phyloP scores from a whole-genome alignment of 768 basidiomycete genomes.

The Amanita inopinata region DNA sequence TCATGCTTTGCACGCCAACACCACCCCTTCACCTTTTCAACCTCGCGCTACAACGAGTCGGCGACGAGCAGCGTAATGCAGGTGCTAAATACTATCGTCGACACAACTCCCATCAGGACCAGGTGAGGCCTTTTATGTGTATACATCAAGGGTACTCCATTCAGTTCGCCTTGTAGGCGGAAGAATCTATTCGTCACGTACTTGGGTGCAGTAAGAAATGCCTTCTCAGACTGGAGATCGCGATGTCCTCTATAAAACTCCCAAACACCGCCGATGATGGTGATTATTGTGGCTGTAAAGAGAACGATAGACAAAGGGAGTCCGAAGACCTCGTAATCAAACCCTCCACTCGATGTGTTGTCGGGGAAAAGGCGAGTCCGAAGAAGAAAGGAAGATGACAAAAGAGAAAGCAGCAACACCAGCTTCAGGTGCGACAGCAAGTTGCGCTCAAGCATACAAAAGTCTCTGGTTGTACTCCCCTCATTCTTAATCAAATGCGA shows the following conservation, averaged over 20 bases:
- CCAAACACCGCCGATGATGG: slow-evolving; percentile 50
- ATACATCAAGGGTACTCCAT: slow-evolving; percentile 7
- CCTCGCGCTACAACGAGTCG: slow-evolving; percentile 13
- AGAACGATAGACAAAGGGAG: slow-evolving; percentile 46
- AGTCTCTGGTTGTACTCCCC: slow-evolving; percentile 63
- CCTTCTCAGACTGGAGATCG: slow-evolving; percentile 47
- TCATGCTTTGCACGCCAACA: neutral
- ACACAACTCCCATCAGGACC: slow-evolving; percentile 40
- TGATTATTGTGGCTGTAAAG: slow-evolving; percentile 40
- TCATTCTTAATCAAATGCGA: slow-evolving; percentile 19
- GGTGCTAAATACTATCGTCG: slow-evolving; percentile 38
- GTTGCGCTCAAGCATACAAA: slow-evolving; percentile 73
- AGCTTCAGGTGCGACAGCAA: slow-evolving; percentile 61
- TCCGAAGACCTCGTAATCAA: slow-evolving; percentile 14
- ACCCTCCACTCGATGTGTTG: slow-evolving; percentile 14
- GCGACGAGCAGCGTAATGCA: slow-evolving; percentile 40
- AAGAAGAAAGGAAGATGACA: slow-evolving; percentile 57
- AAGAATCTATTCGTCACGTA: slow-evolving; percentile 20
- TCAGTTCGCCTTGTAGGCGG: slow-evolving; percentile 1
- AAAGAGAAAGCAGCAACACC: slow-evolving; percentile 49
- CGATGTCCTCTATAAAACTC: slow-evolving; percentile 52
- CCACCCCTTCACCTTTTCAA: neutral
- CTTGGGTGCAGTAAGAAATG: slow-evolving; percentile 53
- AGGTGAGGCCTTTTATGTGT: slow-evolving; percentile 35
- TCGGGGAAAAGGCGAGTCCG: slow-evolving; percentile 48